A percentile compares a stretch with the other conserved stretches of the same genome.
phyloP scores from a whole-genome alignment of 768 basidiomycete genomes.

The Pleurotus djamor region DNA sequence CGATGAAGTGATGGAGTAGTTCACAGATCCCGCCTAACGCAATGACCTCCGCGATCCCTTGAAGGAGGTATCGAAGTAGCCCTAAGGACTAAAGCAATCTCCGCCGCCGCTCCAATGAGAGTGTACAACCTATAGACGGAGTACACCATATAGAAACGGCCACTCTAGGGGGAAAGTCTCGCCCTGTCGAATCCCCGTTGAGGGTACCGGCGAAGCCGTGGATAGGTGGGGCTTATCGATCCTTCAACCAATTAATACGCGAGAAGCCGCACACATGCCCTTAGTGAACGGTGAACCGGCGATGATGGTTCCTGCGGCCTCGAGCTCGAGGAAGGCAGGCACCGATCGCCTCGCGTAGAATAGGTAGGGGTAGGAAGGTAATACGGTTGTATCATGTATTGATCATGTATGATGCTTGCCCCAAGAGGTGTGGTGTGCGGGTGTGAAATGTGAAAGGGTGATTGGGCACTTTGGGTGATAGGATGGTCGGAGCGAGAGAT shows the following conservation, averaged over 20 bases:
- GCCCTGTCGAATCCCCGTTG: not conserved
- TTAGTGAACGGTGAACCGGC: not conserved
- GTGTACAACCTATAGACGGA: too few relatives aligned
- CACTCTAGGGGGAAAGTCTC: not conserved
- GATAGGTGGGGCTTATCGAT: too few relatives aligned
- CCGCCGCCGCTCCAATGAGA: too few relatives aligned
- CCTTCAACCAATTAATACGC: too few relatives aligned
- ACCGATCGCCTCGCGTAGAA: slow-evolving; percentile 6
- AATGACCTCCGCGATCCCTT: too few relatives aligned
- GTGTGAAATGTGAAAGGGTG: not conserved
- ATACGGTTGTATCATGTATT: not conserved
- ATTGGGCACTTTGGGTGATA: too few relatives aligned
- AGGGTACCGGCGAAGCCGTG: not conserved
- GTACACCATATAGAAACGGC: too few relatives aligned
- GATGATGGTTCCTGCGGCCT: not conserved
- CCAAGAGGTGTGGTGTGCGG: not conserved
- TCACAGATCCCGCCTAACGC: too few relatives aligned
- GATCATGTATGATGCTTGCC: not conserved
- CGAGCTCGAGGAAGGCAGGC: not conserved
- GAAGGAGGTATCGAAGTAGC: too few relatives aligned
- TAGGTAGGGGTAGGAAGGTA: not conserved
- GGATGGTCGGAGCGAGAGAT: too few relatives aligned
- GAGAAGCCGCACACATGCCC: not conserved
- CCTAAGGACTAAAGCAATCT: too few relatives aligned
- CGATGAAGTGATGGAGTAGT: too few relatives aligned